Evolutionary conservation across 2,329 filamentous ascomycete genomes (phyloP), one percentile per base, ranked within the genome.

Genomic region (Leptodontidium sp.): DNA sequence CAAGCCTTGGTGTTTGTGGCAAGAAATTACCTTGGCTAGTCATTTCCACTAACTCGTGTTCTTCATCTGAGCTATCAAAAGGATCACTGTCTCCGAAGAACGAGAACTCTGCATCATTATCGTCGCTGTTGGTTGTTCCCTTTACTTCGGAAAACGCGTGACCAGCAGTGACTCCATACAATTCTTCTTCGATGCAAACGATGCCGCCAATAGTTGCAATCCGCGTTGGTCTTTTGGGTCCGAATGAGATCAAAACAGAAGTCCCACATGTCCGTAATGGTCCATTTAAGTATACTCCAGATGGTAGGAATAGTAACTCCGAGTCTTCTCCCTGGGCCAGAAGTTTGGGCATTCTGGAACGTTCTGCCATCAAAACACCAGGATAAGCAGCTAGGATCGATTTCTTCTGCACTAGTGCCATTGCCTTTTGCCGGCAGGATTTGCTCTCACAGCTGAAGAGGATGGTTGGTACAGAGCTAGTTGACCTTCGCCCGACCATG

Each of bases 391-490:
- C 40, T n/a, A 73, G 24, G 40, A 73, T 67, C 4, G 40, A 38
- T 12, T 61, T 67, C 45, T 67, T 64, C 7, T 68, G 24, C 1
- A 73, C 67, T 40, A 71, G 40, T 15, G 49, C 40, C 66, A 73
- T 70, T 6, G 71, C 71, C 59, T 38, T 67, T 43, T 66, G 67
- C 2, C 71, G 68, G n/a, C 64, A 66, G 26, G 26, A 35, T 50
- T 63, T 67, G 53, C 49, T 67, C 43, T 72, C 64, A 35, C 66
- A 69, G 40, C 66, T 61, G 40, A 73, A 72, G 5, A 73, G 63
- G 26, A 73, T 63, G 4, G 67, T 72, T 9, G 71, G 71, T 26
- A 40, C 62, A 15, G 64, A 53, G 32, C 15, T 53, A 12, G 8
- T 29, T 40, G 26, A 32, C 17, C 67, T 64, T 43, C 61, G 40